Conservation (phyloP, 164 flowering plant species). For the Platanus orientalis region DNA sequence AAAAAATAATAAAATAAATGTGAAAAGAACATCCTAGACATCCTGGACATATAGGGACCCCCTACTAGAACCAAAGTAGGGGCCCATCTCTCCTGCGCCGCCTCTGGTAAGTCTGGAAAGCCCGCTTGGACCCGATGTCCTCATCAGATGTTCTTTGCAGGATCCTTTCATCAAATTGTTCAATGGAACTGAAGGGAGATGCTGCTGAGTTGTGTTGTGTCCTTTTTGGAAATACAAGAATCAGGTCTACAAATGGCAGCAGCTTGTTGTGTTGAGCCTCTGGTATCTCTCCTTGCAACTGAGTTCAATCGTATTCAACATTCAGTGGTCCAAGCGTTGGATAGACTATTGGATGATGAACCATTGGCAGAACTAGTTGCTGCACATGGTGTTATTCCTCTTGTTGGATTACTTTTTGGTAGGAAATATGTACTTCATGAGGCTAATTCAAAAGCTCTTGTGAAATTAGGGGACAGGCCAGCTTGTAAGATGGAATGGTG, state of each 20-base stretch:
- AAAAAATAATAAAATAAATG: too few species aligned
- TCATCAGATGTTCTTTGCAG: slow-evolving; percentile 77
- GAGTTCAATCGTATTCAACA: slow-evolving; percentile 66
- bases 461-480: neutral
- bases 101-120: too few species aligned
- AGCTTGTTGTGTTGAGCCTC: slow-evolving; percentile 76
- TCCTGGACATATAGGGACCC: too few species aligned
- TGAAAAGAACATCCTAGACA: too few species aligned
- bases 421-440: neutral
- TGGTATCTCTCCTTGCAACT: slow-evolving; percentile 62
- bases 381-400: slow-evolving; percentile 71
- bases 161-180: slow-evolving; percentile 62
- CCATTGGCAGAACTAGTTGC: slow-evolving; percentile 74
- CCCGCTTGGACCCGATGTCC: too few species aligned
- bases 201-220: slow-evolving; percentile 74
- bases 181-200: slow-evolving; percentile 70
- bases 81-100: too few species aligned
- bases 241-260: slow-evolving; percentile 67
- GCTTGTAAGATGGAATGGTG: neutral
- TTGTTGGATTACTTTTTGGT: neutral
- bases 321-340: slow-evolving; percentile 69
- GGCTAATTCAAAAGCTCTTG: neutral
- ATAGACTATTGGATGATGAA: slow-evolving; percentile 69
- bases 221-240: slow-evolving; percentile 64
- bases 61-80: too few species aligned